These are phyloP conservation scores for Zasmidium angulare DNA, from an alignment of 2,329 filamentous ascomycete genomes.

Conservation along the genomic window DNA sequence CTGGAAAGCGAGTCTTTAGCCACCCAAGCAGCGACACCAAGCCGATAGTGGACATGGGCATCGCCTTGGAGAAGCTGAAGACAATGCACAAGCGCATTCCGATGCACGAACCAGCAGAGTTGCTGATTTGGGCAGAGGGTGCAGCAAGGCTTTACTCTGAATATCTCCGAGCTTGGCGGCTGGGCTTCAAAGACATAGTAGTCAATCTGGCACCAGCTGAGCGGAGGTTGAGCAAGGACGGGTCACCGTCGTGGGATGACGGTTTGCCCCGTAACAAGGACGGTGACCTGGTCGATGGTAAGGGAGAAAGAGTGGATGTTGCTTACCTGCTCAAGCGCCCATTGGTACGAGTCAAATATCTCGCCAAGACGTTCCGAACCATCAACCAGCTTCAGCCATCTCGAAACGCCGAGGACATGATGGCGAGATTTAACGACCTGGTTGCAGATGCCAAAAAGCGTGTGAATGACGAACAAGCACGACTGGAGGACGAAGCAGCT, in stretches of 20 bases:
- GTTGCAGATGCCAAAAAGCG: constrained; percentile 75
- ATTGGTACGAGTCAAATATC: constrained; percentile 80
- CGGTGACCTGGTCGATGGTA: constrained; percentile 58
- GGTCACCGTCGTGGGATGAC: constrained; percentile 53
- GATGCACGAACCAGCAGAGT: constrained; percentile 65
- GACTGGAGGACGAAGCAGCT: constrained; percentile 83
- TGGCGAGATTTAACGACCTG: constrained; percentile 66
- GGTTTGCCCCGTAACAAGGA: constrained; percentile 58
- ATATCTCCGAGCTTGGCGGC: constrained; percentile 84
- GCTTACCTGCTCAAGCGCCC: constrained; percentile 89
- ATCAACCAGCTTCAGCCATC: constrained; percentile 58
- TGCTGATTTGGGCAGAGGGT: constrained; percentile 79
- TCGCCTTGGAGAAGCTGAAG: constrained; percentile 81
- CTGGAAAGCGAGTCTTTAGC: constrained; percentile 27
- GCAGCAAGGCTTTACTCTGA: constrained; percentile 77
- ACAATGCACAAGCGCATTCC: constrained; percentile 79
- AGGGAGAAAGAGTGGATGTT: constrained; percentile 90
- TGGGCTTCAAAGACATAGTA: constrained; percentile 92
- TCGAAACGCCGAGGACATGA: constrained; percentile 59
- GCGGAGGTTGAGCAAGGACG: constrained; percentile 43
- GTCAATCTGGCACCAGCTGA: constrained; percentile 84
- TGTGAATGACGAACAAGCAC: constrained; percentile 69
- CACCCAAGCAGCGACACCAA: constrained; percentile 52
- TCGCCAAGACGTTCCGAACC: constrained; percentile 77
- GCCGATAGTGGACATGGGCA: constrained; percentile 91